A percentile compares a stretch with the other conserved stretches of the same genome.
phyloP scores from a whole-genome alignment of 2,329 filamentous ascomycete species.

The Phialophora tarda region DNA sequence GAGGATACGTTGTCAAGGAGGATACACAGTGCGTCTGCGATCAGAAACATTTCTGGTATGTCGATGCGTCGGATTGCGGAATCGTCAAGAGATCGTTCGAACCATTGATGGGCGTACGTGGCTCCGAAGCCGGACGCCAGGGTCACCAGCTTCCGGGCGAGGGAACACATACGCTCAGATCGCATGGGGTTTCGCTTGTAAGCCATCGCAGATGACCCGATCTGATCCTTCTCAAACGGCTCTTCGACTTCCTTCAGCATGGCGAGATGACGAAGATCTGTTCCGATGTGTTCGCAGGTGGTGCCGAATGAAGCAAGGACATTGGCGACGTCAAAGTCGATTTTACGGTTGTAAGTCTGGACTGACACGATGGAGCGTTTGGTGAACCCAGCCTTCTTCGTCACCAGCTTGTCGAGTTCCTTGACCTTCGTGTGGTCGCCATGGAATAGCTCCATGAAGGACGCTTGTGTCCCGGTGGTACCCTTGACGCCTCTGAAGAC shows the following conservation, averaged over 20 bases:
- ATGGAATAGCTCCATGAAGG: slow-evolving; percentile 73
- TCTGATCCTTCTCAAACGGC: slow-evolving; percentile 80
- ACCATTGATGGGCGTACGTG: slow-evolving; percentile 75
- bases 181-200: slow-evolving; percentile 68
- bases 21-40: slow-evolving; percentile 71
- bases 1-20: slow-evolving; percentile 70
- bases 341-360: slow-evolving; percentile 79
- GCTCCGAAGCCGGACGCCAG: slow-evolving; percentile 63
- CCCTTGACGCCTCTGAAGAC: slow-evolving; percentile 76
- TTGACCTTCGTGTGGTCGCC: slow-evolving; percentile 65
- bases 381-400: slow-evolving; percentile 69
- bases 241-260: slow-evolving; percentile 84
- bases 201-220: slow-evolving; percentile 70
- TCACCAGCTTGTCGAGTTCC: slow-evolving; percentile 67
- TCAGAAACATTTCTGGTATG: slow-evolving; percentile 71
- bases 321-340: slow-evolving; percentile 80
- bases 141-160: slow-evolving; percentile 62
- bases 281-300: slow-evolving; percentile 75
- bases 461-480: slow-evolving; percentile 79
- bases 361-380: slow-evolving; percentile 64
- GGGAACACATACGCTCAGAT: slow-evolving; percentile 65
- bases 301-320: slow-evolving; percentile 79
- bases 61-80: slow-evolving; percentile 55
- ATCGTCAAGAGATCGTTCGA: slow-evolving; percentile 70
- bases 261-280: slow-evolving; percentile 75